A percentile compares a stretch with the other conserved stretches of the same genome.
These are phyloP conservation scores for Tetradesmus lagerheimii DNA, from an alignment of 139 green algal genomes.

Conservation along the genomic window DNA sequence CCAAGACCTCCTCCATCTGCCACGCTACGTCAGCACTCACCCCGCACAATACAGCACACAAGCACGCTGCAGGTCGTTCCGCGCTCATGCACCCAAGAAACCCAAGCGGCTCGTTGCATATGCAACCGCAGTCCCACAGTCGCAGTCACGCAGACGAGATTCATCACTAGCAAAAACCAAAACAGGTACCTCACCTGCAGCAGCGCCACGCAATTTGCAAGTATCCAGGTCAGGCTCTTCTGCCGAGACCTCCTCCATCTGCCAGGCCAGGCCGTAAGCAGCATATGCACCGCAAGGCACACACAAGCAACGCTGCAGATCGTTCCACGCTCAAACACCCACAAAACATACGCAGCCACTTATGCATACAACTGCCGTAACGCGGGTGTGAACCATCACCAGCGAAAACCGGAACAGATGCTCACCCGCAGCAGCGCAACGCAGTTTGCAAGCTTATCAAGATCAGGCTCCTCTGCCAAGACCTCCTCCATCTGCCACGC, in stretches of 20 bases:
- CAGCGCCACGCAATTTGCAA: conserved; percentile 19
- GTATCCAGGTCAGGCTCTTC: not conserved
- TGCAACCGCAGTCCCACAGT: too few species aligned
- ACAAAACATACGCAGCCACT: too few species aligned
- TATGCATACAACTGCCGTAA: too few species aligned
- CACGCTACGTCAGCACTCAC: not conserved
- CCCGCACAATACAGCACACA: too few species aligned
- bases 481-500: conserved; percentile 47
- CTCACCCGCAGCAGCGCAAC: conserved; percentile 33
- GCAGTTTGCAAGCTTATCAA: conserved; percentile 12
- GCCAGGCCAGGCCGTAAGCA: not conserved
- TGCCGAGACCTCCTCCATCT: not conserved
- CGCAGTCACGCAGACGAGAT: too few species aligned
- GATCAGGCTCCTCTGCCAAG: not conserved
- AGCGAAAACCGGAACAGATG: not conserved
- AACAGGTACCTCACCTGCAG: conserved; percentile 14
- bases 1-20: not conserved
- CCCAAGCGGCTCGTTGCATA: too few species aligned
- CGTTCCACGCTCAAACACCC: too few species aligned
- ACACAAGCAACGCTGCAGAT: too few species aligned
- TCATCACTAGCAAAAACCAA: not conserved
- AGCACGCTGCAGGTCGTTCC: too few species aligned
- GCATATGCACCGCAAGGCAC: too few species aligned
- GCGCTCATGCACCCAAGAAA: too few species aligned
- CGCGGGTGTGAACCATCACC: not conserved